These are phyloP conservation scores for Jatropha podagrica DNA, from an alignment of 441 rosid species.

Conservation along the genomic window DNA sequence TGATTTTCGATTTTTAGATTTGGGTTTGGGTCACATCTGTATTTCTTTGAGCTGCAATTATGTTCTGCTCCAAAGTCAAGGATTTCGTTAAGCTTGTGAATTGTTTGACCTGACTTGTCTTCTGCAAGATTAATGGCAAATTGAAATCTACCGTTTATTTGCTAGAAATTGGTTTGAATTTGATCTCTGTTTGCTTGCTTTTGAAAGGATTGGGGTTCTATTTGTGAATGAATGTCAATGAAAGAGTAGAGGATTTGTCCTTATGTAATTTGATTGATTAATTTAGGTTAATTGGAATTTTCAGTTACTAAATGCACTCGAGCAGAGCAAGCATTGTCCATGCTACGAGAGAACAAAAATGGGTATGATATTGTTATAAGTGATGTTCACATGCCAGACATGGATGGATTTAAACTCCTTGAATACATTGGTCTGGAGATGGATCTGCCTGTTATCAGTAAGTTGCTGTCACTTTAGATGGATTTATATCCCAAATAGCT, in stretches of 20 bases:
- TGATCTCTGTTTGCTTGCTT: background rate
- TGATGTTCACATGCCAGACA: constrained; percentile 98
- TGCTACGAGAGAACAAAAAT: constrained; percentile 63
- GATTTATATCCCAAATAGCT: background rate
- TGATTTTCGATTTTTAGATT: constrained; percentile 17
- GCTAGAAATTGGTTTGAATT: constrained; percentile 23
- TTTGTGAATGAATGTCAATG: background rate
- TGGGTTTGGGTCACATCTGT: constrained; percentile 18
- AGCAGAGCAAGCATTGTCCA: constrained; percentile 67
- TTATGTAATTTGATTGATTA: constrained; percentile 23
- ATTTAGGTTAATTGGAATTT: constrained; percentile 20
- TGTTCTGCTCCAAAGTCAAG: constrained; percentile 17
- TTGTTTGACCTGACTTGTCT: constrained; percentile 8
- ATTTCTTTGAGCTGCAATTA: constrained; percentile 14
- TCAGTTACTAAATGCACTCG: constrained; percentile 85
- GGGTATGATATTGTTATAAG: constrained; percentile 88
- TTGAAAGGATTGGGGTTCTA: background rate
- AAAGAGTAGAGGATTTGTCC: constrained; percentile 5
- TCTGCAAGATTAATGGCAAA: constrained; percentile 10
- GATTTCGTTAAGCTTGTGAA: background rate
- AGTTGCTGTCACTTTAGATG: constrained; percentile 20
- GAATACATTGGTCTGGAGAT: constrained; percentile 78
- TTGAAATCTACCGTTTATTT: background rate
- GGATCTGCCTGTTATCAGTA: constrained; percentile 97
- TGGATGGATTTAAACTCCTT: constrained; percentile 94